Evolutionary conservation across 805 yeast genomes (phyloP), one percentile per base, ranked within the genome.

Genomic region (Wickerhamomyces tratensis): DNA sequence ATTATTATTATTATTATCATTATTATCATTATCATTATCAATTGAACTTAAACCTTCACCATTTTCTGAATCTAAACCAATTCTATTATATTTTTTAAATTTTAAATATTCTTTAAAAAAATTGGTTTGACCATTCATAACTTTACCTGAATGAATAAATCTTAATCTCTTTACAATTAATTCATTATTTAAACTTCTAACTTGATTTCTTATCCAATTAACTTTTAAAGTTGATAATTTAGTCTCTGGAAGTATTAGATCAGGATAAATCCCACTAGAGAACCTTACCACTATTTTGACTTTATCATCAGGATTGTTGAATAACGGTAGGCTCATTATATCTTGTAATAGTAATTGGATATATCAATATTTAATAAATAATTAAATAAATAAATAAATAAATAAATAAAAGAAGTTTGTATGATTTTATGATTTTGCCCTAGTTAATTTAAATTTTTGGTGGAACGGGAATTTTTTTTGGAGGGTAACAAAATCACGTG

Each of bases 91-190:
- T 33, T 51, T 46, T 20, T 46, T 36, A 33, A 54, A 48, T 38
- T 66, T 62, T 35, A 63, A 56, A 31, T 77, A 61, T 38, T 80
- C 85, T 20, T 62, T 64, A 27, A 63, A 67, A 49, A 82, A 71
- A 52, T 78, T 71, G 1, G 82, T 74, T 26, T 67, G 60, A 40
- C 77, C 79, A 39, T 71, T 69, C 39, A 85, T 61, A 3, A 84
- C 82, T 40, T 76, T 67, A 13, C 95, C 95, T 47, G 75, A 77
- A 55, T 78, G 76, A 33, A 85, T 80, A 46, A 85, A 68, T 44
- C 86, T 69, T 33, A 85, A 65, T 51, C 89, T 61, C 38, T 68
- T 70, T 11, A 58, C 52, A 0, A 66, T 54, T 25, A 64, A 54
- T 2, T 61, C 45, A 2, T 43, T 12, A 5, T 47, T 35, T 35